phyloP scores from a whole-genome alignment of 192 early-diverging fungal genomes.

The Entomortierella lignicola region DNA sequence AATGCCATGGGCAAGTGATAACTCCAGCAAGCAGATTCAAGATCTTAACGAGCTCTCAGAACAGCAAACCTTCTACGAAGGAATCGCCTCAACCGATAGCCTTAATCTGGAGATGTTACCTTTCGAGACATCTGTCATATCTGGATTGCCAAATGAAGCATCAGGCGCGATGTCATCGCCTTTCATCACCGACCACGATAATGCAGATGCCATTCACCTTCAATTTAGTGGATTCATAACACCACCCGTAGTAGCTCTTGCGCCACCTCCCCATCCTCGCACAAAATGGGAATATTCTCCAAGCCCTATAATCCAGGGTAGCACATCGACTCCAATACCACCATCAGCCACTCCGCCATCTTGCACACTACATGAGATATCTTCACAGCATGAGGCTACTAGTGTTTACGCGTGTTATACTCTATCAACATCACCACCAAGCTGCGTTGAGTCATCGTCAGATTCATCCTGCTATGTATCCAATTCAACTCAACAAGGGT shows the following conservation, averaged over 20 bases:
- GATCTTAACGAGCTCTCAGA: conserved; percentile 10
- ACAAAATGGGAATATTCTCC: conserved; percentile 9
- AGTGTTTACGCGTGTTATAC: background rate
- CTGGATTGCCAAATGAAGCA: too few relatives aligned
- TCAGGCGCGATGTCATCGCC: background rate
- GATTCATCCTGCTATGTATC: conserved; percentile 35
- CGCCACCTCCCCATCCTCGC: conserved; percentile 4
- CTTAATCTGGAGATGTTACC: background rate
- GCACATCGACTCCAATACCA: background rate
- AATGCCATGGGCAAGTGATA: background rate
- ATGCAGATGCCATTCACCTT: background rate
- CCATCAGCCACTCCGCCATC: too few relatives aligned
- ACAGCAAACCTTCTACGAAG: conserved; percentile 5
- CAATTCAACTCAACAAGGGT: conserved; percentile 28
- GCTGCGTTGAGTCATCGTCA: conserved; percentile 12
- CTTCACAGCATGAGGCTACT: too few relatives aligned
- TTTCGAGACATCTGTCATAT: background rate
- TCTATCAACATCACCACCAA: conserved; percentile 7
- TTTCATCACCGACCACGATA: too few relatives aligned
- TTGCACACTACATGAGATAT: background rate
- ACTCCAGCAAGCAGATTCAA: conserved; percentile 16
- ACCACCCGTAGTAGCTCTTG: background rate
- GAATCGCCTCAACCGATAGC: background rate
- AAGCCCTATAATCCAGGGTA: background rate
- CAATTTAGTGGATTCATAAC: background rate